Evolutionary conservation across 1,284 basidiomycete genomes (phyloP).

Genomic region (Cutaneotrichosporon sp.): DNA sequence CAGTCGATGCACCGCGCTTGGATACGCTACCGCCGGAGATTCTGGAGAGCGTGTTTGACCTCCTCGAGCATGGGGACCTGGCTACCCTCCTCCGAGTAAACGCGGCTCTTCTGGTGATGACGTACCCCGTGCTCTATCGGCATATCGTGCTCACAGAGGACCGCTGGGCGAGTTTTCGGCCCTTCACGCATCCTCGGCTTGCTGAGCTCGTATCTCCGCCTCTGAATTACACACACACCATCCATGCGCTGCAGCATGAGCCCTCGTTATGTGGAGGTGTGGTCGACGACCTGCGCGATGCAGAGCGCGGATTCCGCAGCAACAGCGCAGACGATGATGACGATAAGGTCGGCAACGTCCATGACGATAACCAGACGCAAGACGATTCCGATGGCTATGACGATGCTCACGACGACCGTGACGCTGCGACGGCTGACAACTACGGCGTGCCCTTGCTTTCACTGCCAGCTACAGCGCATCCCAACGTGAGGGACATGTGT

Average conservation of each 20-base stretch:
- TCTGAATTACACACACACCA: not conserved
- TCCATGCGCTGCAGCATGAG: not conserved
- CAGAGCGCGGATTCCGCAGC: too few relatives aligned
- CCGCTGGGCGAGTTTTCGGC: not conserved
- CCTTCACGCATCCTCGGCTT: not conserved
- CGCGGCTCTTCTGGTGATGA: not conserved
- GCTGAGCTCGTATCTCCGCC: not conserved
- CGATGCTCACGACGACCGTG: too few relatives aligned
- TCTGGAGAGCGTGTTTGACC: not conserved
- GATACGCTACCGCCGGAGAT: conserved; percentile 5
- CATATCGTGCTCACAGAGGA: not conserved
- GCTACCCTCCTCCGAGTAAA: not conserved
- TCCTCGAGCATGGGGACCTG: not conserved
- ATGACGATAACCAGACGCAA: too few relatives aligned
- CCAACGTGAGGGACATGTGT: conserved; percentile 3
- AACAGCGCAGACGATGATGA: too few relatives aligned
- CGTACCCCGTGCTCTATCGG: not conserved
- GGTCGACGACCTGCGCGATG: not conserved
- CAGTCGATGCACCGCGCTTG: not conserved
- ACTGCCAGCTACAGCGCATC: not conserved
- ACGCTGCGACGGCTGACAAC: too few relatives aligned
- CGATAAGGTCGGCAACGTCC: too few relatives aligned
- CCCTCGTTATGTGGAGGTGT: not conserved
- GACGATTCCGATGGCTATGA: too few relatives aligned
- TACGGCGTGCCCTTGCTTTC: not conserved